Base-by-base conservation (phyloP, 2,329 filamentous ascomycete species). In the Diaporthe ilicicola region DNA sequence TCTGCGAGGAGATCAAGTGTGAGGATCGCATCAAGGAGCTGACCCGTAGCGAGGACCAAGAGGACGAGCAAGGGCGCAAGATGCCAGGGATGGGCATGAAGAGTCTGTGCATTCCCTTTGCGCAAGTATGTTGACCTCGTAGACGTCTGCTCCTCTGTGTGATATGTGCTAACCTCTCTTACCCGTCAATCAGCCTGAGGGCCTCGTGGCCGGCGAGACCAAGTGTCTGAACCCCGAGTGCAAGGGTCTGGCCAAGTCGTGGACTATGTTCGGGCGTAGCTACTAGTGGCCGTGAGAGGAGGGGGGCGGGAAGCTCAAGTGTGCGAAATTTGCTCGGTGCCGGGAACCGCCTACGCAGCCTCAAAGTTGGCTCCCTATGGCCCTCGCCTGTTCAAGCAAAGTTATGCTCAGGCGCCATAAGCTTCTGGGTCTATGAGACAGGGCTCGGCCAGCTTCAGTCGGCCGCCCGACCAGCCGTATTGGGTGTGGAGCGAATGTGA, bases 11-110 rank as follows among this genome's bases (percentile, higher is more conserved):
- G 44, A 83, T 84, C 75, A 90, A 93, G 80, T 98, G 95, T 79
- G 95, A 98, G 83, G 95, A 98, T 77, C 90, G 94, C 81, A 94
- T 98, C 85, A 98, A 98, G 89, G 94, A 97, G 70, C 87, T 95
- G 79, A 97, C 94, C 74, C 94, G 93, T 53, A 73, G 74, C 27
- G 69, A 75, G 65, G 82, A 83, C 64, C 80, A 84, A 42, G 85
- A 87, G 61, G 87, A 84, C 75, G 85, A 88, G 75, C 86, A 64
- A 15, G 59, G 59, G 8, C 44, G 42, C n/a, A 64, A 50, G 59
- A 64, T 50, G 59, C 59, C 59, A 2, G 59, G 85, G 78, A 90
- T 90, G 88, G 88, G 88, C 77, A 90, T 85, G 92, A 93, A 85
- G 90, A 91, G 81, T 82, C 89, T 83, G 82, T 95, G 86, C 90